A percentile compares a stretch with the other conserved stretches of the same genome.
These are phyloP conservation scores for Globisporangium spinosum DNA, from an alignment of 352 stramenopile genomes.

Conservation along the genomic window DNA sequence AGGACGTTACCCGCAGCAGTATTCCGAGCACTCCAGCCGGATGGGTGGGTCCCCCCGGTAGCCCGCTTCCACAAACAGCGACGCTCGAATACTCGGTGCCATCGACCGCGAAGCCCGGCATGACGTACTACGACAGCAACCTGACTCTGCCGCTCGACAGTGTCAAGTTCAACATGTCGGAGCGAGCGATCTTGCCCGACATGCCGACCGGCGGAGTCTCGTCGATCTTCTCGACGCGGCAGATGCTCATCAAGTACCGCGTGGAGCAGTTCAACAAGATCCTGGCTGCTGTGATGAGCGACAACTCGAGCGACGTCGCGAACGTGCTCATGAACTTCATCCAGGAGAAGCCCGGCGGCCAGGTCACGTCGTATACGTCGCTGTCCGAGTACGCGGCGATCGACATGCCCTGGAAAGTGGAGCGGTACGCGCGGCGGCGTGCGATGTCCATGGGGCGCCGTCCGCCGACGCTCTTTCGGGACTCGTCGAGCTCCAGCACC, in stretches of 20 bases:
- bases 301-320: slow-evolving; percentile 52
- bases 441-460: slow-evolving; percentile 61
- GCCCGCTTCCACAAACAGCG: not conserved
- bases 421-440: slow-evolving; percentile 54
- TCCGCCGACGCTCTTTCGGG: slow-evolving; percentile 23
- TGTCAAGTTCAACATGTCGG: slow-evolving; percentile 50
- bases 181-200: slow-evolving; percentile 45
- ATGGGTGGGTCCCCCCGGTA: not conserved
- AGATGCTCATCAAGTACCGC: slow-evolving; percentile 57
- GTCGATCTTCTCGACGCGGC: slow-evolving; percentile 56
- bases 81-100: slow-evolving; percentile 16
- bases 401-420: slow-evolving; percentile 63
- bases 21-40: not conserved
- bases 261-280: slow-evolving; percentile 72
- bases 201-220: slow-evolving; percentile 55
- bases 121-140: slow-evolving; percentile 40
- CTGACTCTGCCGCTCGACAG: slow-evolving; percentile 42
- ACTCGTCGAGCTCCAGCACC: slow-evolving; percentile 20
- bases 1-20: not conserved
- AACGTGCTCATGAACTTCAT: slow-evolving; percentile 74
- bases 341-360: slow-evolving; percentile 63
- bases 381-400: slow-evolving; percentile 71
- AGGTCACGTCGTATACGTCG: slow-evolving; percentile 58
- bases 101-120: slow-evolving; percentile 8
- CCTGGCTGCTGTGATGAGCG: slow-evolving; percentile 61